Percentiles rank a stretch among this genome's conserved stretches.
phyloP scores from a whole-genome alignment of 1,139 yeast genomes.

The Yarrowia galli region DNA sequence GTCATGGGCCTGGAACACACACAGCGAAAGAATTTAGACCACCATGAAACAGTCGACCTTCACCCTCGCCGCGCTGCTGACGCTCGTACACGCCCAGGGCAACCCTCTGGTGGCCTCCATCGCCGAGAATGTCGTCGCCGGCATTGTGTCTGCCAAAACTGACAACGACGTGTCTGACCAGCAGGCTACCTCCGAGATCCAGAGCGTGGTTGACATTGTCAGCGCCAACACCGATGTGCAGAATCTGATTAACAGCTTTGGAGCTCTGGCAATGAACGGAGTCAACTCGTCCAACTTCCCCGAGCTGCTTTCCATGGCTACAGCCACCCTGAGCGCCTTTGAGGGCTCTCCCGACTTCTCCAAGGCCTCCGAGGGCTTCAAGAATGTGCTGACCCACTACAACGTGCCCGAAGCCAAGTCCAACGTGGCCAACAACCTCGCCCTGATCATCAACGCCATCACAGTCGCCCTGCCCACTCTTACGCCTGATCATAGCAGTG shows the following conservation, averaged over 20 bases:
- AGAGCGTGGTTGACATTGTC: constrained; percentile 35
- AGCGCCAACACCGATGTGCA: constrained; percentile 31
- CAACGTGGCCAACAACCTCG: constrained; percentile 31
- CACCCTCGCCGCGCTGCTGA: constrained; percentile 8
- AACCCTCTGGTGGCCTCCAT: constrained; percentile 28
- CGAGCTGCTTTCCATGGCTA: constrained; percentile 29
- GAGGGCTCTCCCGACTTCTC: constrained; percentile 36
- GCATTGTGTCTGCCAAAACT: constrained; percentile 32
- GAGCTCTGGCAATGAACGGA: constrained; percentile 22
- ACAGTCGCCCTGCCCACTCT: constrained; percentile 34
- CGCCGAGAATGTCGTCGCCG: constrained; percentile 21
- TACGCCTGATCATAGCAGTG: constrained; percentile 16
- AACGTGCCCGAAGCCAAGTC: constrained; percentile 29
- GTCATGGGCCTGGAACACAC: neutral
- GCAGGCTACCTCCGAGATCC: constrained; percentile 39
- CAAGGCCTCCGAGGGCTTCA: constrained; percentile 33
- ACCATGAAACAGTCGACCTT: constrained; percentile 4
- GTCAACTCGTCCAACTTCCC: constrained; percentile 32
- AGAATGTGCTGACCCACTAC: constrained; percentile 29
- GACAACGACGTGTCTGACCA: constrained; percentile 36
- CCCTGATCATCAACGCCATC: constrained; percentile 22
- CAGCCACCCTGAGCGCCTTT: constrained; percentile 33
- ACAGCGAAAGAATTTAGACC: neutral
- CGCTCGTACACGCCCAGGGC: constrained; percentile 12
- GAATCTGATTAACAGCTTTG: constrained; percentile 22